Conservation (phyloP, 2,329 filamentous ascomycete species). For the Metarhizium anisopliae region DNA sequence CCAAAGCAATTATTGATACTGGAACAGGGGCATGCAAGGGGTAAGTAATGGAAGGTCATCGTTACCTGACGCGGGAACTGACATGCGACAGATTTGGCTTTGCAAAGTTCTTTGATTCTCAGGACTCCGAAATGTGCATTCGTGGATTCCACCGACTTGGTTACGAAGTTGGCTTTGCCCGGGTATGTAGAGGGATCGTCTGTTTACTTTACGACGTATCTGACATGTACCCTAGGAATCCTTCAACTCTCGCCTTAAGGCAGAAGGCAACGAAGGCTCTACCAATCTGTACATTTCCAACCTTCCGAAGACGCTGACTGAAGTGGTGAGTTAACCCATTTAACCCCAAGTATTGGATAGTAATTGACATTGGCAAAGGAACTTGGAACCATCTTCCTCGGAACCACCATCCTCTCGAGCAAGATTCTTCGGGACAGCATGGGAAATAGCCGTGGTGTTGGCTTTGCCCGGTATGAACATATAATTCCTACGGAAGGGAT, state of each 20-base stretch:
- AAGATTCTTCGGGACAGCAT: conserved; percentile 89
- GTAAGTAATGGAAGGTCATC: conserved; percentile 38
- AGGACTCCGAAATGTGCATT: conserved; percentile 91
- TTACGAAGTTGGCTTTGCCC: conserved; percentile 95
- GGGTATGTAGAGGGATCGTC: conserved; percentile 43
- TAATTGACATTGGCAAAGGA: conserved; percentile 38
- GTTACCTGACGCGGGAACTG: conserved; percentile 1
- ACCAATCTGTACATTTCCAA: conserved; percentile 99
- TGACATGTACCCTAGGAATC: conserved; percentile 59
- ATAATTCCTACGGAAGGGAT: background rate
- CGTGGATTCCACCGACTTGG: conserved; percentile 89
- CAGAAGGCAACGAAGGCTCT: conserved; percentile 78
- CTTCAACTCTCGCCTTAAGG: conserved; percentile 96
- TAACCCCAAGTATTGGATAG: background rate
- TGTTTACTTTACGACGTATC: conserved; percentile 1
- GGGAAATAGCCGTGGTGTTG: conserved; percentile 91
- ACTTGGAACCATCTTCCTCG: conserved; percentile 67
- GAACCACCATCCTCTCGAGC: conserved; percentile 80
- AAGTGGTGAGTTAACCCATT: conserved; percentile 54
- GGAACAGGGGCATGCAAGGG: conserved; percentile 92
- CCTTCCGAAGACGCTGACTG: conserved; percentile 82
- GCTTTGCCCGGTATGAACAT: conserved; percentile 75
- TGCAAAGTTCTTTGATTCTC: conserved; percentile 83
- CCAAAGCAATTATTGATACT: conserved; percentile 96
- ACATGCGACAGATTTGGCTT: conserved; percentile 73